Evolutionary conservation across 1,139 yeast genomes (phyloP).

Genomic region (Diutina catenulata): DNA sequence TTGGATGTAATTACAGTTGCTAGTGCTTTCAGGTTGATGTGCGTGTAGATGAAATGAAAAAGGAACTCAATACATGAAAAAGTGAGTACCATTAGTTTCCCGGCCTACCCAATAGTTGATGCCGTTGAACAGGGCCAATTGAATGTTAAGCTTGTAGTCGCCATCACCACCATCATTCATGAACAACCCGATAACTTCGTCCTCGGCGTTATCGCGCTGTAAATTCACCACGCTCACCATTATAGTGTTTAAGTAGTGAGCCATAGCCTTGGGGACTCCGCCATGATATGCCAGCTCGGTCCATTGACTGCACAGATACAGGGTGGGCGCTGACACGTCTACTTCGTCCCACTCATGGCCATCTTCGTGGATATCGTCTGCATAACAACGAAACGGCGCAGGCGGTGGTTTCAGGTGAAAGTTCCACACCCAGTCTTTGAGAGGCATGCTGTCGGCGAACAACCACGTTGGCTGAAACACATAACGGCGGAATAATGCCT

Average conservation of each 20-base stretch:
- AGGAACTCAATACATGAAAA: not conserved
- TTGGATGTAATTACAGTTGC: too few relatives aligned
- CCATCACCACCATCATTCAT: conserved; percentile 3
- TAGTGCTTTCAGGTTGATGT: too few relatives aligned
- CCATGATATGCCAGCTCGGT: not conserved
- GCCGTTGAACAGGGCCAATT: not conserved
- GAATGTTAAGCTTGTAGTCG: not conserved
- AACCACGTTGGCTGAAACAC: conserved; percentile 2
- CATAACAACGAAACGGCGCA: conserved; percentile 1
- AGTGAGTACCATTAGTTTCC: conserved; percentile 4
- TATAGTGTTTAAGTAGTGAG: not conserved
- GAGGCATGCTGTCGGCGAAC: not conserved
- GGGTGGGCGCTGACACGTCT: not conserved
- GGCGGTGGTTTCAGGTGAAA: not conserved
- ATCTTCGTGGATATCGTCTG: not conserved
- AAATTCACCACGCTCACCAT: conserved; percentile 3
- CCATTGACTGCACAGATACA: not conserved
- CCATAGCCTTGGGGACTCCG: conserved; percentile 2
- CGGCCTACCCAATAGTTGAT: conserved; percentile 3
- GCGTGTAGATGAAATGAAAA: too few relatives aligned
- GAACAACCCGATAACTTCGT: not conserved
- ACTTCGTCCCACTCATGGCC: not conserved
- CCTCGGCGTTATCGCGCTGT: conserved; percentile 5
- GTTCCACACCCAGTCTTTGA: not conserved
- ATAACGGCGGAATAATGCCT: conserved; percentile 25